Base-by-base conservation (phyloP, 441 rosid genomes). In the Eutrema salsugineum region DNA sequence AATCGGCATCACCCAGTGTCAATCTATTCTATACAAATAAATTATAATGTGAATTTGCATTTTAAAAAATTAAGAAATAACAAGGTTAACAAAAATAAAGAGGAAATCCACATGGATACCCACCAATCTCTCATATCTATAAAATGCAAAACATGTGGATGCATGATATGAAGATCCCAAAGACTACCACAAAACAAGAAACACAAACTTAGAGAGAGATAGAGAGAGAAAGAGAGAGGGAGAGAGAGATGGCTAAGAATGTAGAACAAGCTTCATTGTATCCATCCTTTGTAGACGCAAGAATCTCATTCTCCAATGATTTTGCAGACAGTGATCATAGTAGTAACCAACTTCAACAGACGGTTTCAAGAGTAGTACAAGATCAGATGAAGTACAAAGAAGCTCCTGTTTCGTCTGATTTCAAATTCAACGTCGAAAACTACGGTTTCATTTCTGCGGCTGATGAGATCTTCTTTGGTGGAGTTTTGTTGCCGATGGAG, bases 281-380 rank as follows among this genome's bases (percentile, higher is more conserved):
- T 84, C 72, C 83, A 51, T 67, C 78, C 8, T 62, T 75, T 17
- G 70, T 62, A 35, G 78, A 83, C 67, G 96, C 96, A 66, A 92
- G 99, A 80, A 92, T 94, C 86, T 94, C 99, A 47, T 94, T 94
- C 81, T 94, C 99, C 70, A 88, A 76, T 67, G 97, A 92, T 70
- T 94, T 94, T 78, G 88, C 79, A 36, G 97, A 90, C 77, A 64
- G 72, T 73, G 53, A 58, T 66, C 62, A 4, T 57, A 38, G 48
- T 53, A 33, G 44, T 11, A 32, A 9, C 19, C 69, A 55, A 24
- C 62, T 53, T 40, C 63, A 49, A 50, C 48, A 82, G 81, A 64
- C 85, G 76, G 15, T 73, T 67, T 19, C 67, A 51, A 76, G 84
- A 81, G 67, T 79, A 35, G 35, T 24, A 66, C 43, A 68, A 1